phyloP scores from a whole-genome alignment of 805 yeast species.

The Yueomyces sp. region DNA sequence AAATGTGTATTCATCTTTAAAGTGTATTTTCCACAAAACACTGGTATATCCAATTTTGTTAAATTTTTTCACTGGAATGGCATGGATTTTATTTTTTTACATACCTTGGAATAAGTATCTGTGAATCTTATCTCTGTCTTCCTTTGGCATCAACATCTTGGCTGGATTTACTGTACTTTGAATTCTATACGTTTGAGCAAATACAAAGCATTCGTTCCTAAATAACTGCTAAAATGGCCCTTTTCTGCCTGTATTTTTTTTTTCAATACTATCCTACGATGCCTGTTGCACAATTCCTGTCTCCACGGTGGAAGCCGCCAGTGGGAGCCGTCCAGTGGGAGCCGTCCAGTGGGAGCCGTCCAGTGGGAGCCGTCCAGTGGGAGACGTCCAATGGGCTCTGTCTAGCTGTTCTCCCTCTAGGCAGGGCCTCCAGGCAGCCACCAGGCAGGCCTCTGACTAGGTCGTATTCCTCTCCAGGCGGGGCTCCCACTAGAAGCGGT shows the following conservation, averaged over 20 bases:
- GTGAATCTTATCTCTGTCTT: conserved; percentile 99
- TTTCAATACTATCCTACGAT: no score
- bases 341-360: background rate
- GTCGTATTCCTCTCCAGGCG: no score
- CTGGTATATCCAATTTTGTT: no score
- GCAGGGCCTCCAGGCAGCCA: no score
- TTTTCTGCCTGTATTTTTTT: background rate
- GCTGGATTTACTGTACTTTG: conserved; percentile 17
- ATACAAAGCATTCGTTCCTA: no score
- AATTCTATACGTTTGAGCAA: background rate
- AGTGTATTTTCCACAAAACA: no score
- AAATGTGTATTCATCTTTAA: no score
- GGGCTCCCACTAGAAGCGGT: no score
- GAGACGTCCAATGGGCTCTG: no score
- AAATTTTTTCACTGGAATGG: no score
- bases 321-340: background rate
- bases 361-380: background rate
- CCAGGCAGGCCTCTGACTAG: no score
- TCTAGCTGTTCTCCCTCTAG: no score
- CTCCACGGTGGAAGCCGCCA: background rate
- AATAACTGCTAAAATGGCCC: background rate
- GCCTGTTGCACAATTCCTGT: background rate
- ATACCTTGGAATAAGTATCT: conserved; percentile 96
- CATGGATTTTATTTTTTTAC: conserved; percentile 22
- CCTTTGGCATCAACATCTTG: conserved; percentile 98